Percentiles rank a stretch among this genome's conserved stretches.
These are phyloP conservation scores for Penicillium sp. DNA, from an alignment of 2,329 filamentous ascomycete genomes.

Conservation along the genomic window DNA sequence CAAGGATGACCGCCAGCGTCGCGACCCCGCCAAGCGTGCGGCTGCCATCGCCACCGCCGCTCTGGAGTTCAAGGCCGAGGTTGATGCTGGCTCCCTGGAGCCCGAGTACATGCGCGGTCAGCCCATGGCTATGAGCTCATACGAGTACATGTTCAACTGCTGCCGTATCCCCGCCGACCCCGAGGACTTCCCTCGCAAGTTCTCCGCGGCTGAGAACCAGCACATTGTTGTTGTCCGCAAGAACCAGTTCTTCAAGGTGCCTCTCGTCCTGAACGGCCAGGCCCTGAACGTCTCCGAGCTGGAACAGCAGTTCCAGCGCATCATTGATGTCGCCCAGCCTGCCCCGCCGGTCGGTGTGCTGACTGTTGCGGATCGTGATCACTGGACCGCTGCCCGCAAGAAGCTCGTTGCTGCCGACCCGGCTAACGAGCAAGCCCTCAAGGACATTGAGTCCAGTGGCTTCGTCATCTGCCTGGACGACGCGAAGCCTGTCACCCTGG, in stretches of 20 bases:
- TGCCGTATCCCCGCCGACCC: constrained; percentile 82
- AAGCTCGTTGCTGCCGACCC: constrained; percentile 76
- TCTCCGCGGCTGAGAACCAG: constrained; percentile 72
- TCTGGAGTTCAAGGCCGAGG: constrained; percentile 92
- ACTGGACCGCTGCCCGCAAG: constrained; percentile 84
- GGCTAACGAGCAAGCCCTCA: constrained; percentile 75
- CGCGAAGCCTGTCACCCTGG: constrained; percentile 84
- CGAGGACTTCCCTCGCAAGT: constrained; percentile 83
- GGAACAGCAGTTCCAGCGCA: constrained; percentile 81
- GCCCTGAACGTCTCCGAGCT: constrained; percentile 88
- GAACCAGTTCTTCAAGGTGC: constrained; percentile 96
- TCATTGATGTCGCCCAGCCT: constrained; percentile 77
- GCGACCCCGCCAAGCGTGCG: constrained; percentile 88
- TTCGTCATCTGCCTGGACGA: constrained; percentile 95
- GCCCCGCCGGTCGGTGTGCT: constrained; percentile 78
- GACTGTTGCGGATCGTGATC: constrained; percentile 90
- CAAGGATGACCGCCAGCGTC: constrained; percentile 84
- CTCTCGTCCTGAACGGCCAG: constrained; percentile 77
- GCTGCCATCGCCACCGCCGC: constrained; percentile 85
- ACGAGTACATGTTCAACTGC: constrained; percentile 98
- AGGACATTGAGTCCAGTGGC: constrained; percentile 83
- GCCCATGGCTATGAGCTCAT: constrained; percentile 97
- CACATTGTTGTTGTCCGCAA: constrained; percentile 90
- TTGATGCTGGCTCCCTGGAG: constrained; percentile 80
- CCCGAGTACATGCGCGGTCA: constrained; percentile 99